phyloP scores from a whole-genome alignment of 305 asterid genomes.

The Fraxinus dipetala region DNA sequence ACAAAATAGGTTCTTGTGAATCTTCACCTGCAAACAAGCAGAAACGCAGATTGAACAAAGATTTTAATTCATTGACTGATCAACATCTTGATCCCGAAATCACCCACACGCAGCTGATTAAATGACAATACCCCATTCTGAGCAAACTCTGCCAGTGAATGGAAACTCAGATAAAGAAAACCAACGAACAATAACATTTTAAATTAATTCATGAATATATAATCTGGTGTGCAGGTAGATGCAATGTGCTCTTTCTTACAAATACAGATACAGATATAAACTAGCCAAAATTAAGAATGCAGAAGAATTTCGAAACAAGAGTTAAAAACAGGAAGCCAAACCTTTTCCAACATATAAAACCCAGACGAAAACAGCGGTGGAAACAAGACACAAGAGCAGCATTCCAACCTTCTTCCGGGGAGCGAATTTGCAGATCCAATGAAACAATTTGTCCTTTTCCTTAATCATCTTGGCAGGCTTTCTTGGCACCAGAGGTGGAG shows the following conservation, averaged over 20 bases:
- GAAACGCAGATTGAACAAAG: constrained; percentile 15
- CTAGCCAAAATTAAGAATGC: constrained; percentile 7
- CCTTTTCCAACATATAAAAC: constrained; percentile 74
- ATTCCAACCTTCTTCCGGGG: constrained; percentile 78
- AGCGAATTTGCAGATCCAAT: constrained; percentile 70
- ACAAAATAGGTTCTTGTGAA: constrained; percentile 37
- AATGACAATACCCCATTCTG: not conserved
- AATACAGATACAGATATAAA: constrained; percentile 7
- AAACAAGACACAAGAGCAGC: constrained; percentile 64
- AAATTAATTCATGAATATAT: not conserved
- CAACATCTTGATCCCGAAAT: constrained; percentile 3
- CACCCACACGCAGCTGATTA: not conserved
- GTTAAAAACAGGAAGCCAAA: constrained; percentile 26
- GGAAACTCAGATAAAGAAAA: not conserved
- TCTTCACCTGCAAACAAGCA: constrained; percentile 60
- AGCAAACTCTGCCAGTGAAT: not conserved
- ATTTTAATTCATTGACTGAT: not conserved
- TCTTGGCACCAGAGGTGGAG: constrained; percentile 53
- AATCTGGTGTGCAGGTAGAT: not conserved
- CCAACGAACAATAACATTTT: not conserved
- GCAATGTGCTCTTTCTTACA: not conserved
- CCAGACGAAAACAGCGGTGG: constrained; percentile 69
- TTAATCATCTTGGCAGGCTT: constrained; percentile 75
- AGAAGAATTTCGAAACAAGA: not conserved
- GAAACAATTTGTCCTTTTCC: constrained; percentile 68